These are phyloP conservation scores for Boletus hoseneyae DNA, from an alignment of 1,284 basidiomycete species.

Conservation along the genomic window DNA sequence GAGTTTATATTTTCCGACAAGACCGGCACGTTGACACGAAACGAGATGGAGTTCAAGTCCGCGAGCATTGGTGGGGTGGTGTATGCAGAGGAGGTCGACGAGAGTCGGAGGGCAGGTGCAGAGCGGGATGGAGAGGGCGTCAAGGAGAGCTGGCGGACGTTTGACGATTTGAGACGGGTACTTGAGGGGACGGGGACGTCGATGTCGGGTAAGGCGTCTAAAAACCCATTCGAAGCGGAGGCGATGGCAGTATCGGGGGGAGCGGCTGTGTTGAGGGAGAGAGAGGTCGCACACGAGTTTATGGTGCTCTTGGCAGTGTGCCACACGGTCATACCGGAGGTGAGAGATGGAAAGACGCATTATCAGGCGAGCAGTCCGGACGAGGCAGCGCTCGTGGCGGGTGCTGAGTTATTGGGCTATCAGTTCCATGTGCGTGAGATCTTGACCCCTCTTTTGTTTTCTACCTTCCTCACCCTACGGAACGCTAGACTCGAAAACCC, in stretches of 20 bases:
- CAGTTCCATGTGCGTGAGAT: conserved; percentile 74
- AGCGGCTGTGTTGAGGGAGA: conserved; percentile 33
- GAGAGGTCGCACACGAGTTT: conserved; percentile 78
- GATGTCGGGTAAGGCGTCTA: conserved; percentile 9
- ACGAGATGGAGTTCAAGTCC: conserved; percentile 98
- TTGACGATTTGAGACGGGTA: conserved; percentile 63
- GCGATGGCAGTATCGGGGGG: neutral
- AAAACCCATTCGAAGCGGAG: conserved; percentile 25
- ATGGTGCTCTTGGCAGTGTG: conserved; percentile 91
- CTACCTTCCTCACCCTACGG: neutral
- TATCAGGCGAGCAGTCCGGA: conserved; percentile 99
- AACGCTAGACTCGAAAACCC: conserved; percentile 82
- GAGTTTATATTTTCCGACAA: conserved; percentile 99
- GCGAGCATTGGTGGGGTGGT: conserved; percentile 87
- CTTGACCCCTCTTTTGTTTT: conserved; percentile 26
- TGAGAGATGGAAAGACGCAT: conserved; percentile 77
- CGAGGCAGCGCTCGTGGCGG: conserved; percentile 94
- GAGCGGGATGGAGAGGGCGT: conserved; percentile 46
- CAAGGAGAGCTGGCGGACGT: conserved; percentile 73
- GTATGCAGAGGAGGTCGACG: conserved; percentile 84
- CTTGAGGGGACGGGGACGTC: conserved; percentile 36
- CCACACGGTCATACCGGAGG: conserved; percentile 98
- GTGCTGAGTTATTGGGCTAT: conserved; percentile 91
- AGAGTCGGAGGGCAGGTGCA: conserved; percentile 60
- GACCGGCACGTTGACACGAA: conserved; percentile 95